Evolutionary conservation across 169 alveolate species (phyloP), one percentile per base, ranked within the genome.

Genomic region (Plasmodium coatneyi): DNA sequence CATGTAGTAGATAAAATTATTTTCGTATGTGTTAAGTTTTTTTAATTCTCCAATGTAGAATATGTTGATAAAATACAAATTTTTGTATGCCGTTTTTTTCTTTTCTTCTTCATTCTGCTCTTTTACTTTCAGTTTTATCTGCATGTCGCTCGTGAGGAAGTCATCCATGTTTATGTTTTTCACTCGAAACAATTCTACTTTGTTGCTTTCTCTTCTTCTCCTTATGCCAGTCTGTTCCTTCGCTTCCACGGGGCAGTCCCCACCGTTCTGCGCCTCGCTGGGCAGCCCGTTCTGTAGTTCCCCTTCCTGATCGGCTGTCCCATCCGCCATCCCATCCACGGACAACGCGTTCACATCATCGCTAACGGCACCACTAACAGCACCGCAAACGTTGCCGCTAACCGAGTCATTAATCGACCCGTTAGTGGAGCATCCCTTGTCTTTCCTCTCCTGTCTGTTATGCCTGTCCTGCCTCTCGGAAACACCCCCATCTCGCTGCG

Each of bases 31-130:
- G 25, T 36, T 16, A 32, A 39, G 22, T 74, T 49, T 54, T 76
- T 86, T 86, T 41, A 86, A 43, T 76, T 86, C 93, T 70, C n/a
- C 5, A 22, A 86, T 76, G 80, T 39, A 86, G 60, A 86, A 86
- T 14, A 86, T 74, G 41, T 86, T 86, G n/a, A 86, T 86, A 86
- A 86, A 86, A 52, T 46, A 86, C 14, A 74, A 74, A 74, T 86
- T 86, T 49, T 86, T 86, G 66, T 74, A 86, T 3, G 80, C 30
- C 30, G 19, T 46, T 86, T 76, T 79, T 74, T 86, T 86, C 56
- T 39, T 28, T 34, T 74, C 76, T 32, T 86, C 80, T 36, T 74
- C 79, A 32, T 86, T 78, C 54, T 86, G 56, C 34, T 86, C 82
- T 32, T 54, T 86, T 74, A 36, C 30, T 49, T 19, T 34, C 7